Conservation (phyloP, 2,329 filamentous ascomycete species). For the Fonsecaea pugnacius region DNA sequence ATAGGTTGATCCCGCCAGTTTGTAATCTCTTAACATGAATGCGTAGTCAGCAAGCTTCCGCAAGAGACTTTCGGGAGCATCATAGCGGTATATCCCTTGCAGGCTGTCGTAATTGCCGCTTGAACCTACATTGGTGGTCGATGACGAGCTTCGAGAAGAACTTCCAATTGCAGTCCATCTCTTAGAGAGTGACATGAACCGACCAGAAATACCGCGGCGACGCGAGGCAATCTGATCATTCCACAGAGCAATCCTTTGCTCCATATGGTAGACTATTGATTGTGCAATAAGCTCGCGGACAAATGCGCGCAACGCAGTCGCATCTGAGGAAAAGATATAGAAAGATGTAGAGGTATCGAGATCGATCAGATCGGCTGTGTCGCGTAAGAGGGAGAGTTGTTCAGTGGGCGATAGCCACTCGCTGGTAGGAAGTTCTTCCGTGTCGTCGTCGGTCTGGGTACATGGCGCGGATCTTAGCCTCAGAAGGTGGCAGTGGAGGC, state of each 20-base stretch:
- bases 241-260: slow-evolving; percentile 86
- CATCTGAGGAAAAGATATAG: slow-evolving; percentile 91
- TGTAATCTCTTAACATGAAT: slow-evolving; percentile 97
- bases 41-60: slow-evolving; percentile 92
- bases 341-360: slow-evolving; percentile 70
- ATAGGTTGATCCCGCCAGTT: slow-evolving; percentile 87
- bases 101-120: slow-evolving; percentile 73
- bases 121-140: slow-evolving; percentile 54
- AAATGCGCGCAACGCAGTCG: slow-evolving; percentile 83
- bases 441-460: slow-evolving; percentile 85
- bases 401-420: slow-evolving; percentile 90
- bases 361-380: slow-evolving; percentile 58
- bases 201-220: slow-evolving; percentile 82
- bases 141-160: slow-evolving; percentile 63
- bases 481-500: slow-evolving; percentile 90
- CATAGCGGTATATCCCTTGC: slow-evolving; percentile 80
- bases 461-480: slow-evolving; percentile 83
- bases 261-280: slow-evolving; percentile 94
- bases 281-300: slow-evolving; percentile 94
- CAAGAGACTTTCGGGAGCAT: slow-evolving; percentile 86
- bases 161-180: slow-evolving; percentile 83
- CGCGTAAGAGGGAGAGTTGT: slow-evolving; percentile 74
- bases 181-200: slow-evolving; percentile 93
- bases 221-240: slow-evolving; percentile 96
- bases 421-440: slow-evolving; percentile 76